A percentile compares a stretch with the other conserved stretches of the same genome.
These are phyloP conservation scores for Maudiozyma saulgeensis DNA, from an alignment of 805 yeast species.

Conservation along the genomic window DNA sequence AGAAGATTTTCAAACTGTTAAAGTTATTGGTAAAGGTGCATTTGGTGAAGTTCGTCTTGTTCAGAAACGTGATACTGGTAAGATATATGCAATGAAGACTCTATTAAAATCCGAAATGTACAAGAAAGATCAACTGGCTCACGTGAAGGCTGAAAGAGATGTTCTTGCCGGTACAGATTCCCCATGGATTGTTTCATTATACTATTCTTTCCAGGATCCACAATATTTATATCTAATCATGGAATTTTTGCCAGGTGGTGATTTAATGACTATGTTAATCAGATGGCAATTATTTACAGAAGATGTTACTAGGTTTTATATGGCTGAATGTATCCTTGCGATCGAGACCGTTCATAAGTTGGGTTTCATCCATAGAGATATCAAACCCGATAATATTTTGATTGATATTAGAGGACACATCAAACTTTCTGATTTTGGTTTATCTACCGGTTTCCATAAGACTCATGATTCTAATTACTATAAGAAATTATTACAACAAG, in stretches of 20 bases:
- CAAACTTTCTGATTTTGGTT: conserved; percentile 79
- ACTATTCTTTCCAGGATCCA: conserved; percentile 68
- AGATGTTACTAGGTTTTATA: conserved; percentile 84
- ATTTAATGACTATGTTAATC: conserved; percentile 88
- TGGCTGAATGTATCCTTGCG: conserved; percentile 93
- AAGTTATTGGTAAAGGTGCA: conserved; percentile 92
- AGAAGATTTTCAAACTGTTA: conserved; percentile 81
- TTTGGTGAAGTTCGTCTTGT: conserved; percentile 95
- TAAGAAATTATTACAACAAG: conserved; percentile 68
- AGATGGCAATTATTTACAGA: conserved; percentile 91
- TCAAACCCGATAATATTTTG: conserved; percentile 91
- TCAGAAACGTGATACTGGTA: conserved; percentile 83
- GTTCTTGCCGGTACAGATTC: conserved; percentile 86
- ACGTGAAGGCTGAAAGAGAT: conserved; percentile 92
- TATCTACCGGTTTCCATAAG: conserved; percentile 85
- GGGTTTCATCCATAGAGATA: conserved; percentile 94
- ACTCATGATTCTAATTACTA: conserved; percentile 87
- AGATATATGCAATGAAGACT: conserved; percentile 91
- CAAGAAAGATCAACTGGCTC: conserved; percentile 88
- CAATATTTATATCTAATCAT: conserved; percentile 74
- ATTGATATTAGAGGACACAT: conserved; percentile 76
- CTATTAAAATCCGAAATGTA: conserved; percentile 85
- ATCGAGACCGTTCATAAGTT: conserved; percentile 88
- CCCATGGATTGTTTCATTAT: conserved; percentile 82
- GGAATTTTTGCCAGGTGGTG: conserved; percentile 93